phyloP scores from a whole-genome alignment of 2,329 filamentous ascomycete genomes.

The Claviceps cyperi region DNA sequence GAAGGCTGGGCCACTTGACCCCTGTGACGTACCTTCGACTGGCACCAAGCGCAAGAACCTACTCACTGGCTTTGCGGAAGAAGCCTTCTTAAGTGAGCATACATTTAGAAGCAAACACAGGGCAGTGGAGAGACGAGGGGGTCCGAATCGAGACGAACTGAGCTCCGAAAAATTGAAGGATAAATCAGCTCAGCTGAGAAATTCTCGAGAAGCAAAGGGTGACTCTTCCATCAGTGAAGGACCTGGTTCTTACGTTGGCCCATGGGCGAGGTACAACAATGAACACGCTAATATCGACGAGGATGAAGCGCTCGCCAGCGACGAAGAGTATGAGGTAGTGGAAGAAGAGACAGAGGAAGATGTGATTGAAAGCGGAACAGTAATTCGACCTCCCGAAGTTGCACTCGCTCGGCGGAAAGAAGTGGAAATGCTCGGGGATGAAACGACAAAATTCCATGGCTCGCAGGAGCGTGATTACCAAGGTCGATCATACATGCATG shows the following conservation, averaged over 20 bases:
- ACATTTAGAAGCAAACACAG: conserved; percentile 81
- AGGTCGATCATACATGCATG: conserved; percentile 93
- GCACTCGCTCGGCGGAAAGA: conserved; percentile 42
- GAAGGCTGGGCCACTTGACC: conserved; percentile 55
- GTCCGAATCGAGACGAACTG: conserved; percentile 41
- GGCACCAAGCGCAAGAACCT: conserved; percentile 64
- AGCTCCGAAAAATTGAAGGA: conserved; percentile 50
- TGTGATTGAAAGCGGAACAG: conserved; percentile 48
- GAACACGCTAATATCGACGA: conserved; percentile 61
- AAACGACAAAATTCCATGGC: conserved; percentile 82
- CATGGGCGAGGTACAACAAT: conserved; percentile 75
- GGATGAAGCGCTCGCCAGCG: conserved; percentile 62
- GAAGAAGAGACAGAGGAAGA: conserved; percentile 65
- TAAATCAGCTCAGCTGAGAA: conserved; percentile 49
- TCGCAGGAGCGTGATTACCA: conserved; percentile 78
- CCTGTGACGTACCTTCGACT: conserved; percentile 51
- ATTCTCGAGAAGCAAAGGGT: conserved; percentile 75
- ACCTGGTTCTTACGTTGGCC: conserved; percentile 76
- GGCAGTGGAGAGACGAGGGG: conserved; percentile 56
- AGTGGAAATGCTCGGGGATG: conserved; percentile 47
- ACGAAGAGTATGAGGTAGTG: conserved; percentile 65
- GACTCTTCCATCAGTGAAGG: conserved; percentile 75
- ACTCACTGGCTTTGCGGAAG: conserved; percentile 73
- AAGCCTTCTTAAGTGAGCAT: conserved; percentile 79
- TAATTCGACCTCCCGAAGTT: conserved; percentile 39